Base-by-base conservation (phyloP, 306 rosid species). In the Mucuna pruriens region DNA sequence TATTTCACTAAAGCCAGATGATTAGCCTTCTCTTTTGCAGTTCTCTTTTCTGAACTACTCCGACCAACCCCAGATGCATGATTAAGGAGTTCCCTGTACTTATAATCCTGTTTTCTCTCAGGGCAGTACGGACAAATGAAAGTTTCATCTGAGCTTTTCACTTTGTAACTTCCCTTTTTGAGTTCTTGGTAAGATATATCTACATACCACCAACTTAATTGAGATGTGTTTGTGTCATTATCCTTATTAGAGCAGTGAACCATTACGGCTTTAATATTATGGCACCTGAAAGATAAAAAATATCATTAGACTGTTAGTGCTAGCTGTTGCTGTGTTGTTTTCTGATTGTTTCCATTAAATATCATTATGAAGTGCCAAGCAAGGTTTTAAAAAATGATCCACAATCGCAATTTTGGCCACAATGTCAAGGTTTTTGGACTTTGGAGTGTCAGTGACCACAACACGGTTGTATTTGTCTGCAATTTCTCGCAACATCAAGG, bases 1-100 rank as follows among this genome's bases (percentile, higher is more conserved):
- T 89, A 96, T 74, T 87, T 92, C 46, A 67, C 85, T 78, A 96
- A 85, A 79, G 99, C 99, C 71, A 89, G 78, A 84, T 96, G 99
- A 61, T 89, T 89, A 39, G 92, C 97, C 90, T 92, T 96, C 44
- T 92, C 97, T 79, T 86, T 90, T 5, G 85, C 78, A 81, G 87
- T 82, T 87, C 96, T 92, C 88, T 90, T 96, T 2, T 85, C 86
- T 11, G 98, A 92, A 82, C 78, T 72, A 82, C 99, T 96, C 67
- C 88, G 91, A 65, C 98, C 97, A 61, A 96, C 97, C 54, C 91
- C 99, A 74, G 94, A 79, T 63, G 99, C 97, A 90, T 96, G 99
- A 72, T 96, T 92, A 40, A 93, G 87, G 58, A 94, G 88, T 19
- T 96, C 99, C 71, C 72, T 87, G 40, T 84, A 88, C 67, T 55